Evolutionary conservation across 1,284 basidiomycete genomes (phyloP).

Genomic region (Albatrellus sp.): DNA sequence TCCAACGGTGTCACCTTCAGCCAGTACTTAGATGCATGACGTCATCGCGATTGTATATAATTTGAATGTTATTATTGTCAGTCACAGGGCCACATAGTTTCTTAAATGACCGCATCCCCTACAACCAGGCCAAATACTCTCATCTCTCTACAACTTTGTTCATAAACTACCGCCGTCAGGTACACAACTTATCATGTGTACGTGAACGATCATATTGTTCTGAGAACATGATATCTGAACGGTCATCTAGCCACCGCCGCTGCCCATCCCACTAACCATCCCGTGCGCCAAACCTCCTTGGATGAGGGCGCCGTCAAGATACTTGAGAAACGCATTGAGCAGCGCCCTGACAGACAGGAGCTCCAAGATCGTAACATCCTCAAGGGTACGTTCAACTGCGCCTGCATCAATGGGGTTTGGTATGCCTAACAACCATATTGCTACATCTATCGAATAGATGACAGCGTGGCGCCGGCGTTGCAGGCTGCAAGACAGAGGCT

Average conservation of each 20-base stretch:
- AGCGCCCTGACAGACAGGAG: slow-evolving; percentile 49
- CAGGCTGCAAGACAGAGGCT: slow-evolving; percentile 56
- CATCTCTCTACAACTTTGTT: too few species aligned
- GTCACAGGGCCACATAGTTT: too few species aligned
- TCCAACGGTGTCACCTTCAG: too few species aligned
- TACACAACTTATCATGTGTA: too few species aligned
- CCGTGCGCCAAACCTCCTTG: slow-evolving; percentile 22
- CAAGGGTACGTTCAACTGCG: slow-evolving; percentile 36
- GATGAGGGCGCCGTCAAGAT: slow-evolving; percentile 29
- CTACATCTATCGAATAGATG: slow-evolving; percentile 29
- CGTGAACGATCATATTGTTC: too few species aligned
- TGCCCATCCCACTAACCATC: slow-evolving; percentile 10
- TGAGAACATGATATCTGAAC: background rate
- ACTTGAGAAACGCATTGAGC: slow-evolving; percentile 47
- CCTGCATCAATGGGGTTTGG: too few species aligned
- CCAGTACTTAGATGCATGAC: too few species aligned
- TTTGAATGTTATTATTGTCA: too few species aligned
- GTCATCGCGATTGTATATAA: too few species aligned
- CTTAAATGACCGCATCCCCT: too few species aligned
- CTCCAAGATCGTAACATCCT: slow-evolving; percentile 67
- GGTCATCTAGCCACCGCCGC: background rate
- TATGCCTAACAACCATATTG: background rate
- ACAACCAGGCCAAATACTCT: too few species aligned
- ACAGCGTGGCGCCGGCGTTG: slow-evolving; percentile 59
- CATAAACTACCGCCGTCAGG: too few species aligned